phyloP scores from a whole-genome alignment of 306 rosid genomes.

The Nissolia schottii region DNA sequence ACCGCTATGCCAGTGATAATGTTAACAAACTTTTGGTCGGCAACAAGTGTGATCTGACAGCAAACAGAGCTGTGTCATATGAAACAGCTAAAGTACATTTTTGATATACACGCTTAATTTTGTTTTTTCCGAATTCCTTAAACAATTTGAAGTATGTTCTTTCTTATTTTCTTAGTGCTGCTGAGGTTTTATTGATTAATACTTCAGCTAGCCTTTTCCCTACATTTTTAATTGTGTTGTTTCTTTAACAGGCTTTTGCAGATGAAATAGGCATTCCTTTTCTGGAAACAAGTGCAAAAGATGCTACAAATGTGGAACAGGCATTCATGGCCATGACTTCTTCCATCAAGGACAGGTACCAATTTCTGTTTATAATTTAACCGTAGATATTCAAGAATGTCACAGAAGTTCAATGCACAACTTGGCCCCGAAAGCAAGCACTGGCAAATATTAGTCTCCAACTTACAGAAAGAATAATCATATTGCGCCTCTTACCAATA shows the following conservation, averaged over 20 bases:
- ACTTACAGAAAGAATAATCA: neutral
- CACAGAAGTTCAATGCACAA: neutral
- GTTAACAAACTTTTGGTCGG: conserved; percentile 56
- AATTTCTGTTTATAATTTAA: neutral
- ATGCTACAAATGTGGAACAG: conserved; percentile 47
- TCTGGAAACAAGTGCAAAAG: conserved; percentile 52
- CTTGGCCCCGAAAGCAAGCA: neutral
- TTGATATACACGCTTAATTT: neutral
- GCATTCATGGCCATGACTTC: conserved; percentile 53
- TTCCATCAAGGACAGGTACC: conserved; percentile 41
- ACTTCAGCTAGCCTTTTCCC: neutral
- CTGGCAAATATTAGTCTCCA: neutral
- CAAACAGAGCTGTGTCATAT: conserved; percentile 42
- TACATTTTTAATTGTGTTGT: neutral
- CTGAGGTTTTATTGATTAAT: neutral
- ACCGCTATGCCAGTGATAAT: conserved; percentile 49
- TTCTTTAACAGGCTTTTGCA: conserved; percentile 37
- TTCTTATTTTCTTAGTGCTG: neutral
- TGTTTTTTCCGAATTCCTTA: neutral
- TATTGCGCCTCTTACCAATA: neutral
- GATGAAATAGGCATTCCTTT: conserved; percentile 52
- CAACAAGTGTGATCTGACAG: conserved; percentile 45
- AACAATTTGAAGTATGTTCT: conserved; percentile 15
- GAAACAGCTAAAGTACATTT: conserved; percentile 44
- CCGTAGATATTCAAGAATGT: neutral